These are phyloP conservation scores for Ascochyta viciae-villosae DNA, from an alignment of 2,329 filamentous ascomycete genomes.

Conservation along the genomic window DNA sequence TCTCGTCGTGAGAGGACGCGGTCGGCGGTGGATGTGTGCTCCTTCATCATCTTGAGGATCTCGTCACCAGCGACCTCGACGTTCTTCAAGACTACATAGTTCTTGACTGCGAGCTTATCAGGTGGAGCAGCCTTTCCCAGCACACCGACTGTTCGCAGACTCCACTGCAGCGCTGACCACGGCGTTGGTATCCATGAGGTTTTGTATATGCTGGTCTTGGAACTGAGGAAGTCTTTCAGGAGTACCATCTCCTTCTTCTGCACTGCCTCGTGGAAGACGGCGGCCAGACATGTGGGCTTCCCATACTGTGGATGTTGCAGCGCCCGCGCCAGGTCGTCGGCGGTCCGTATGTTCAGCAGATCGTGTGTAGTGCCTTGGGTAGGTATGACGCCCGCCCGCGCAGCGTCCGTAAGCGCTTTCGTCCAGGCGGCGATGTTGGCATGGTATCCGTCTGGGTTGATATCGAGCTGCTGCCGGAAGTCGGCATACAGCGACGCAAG, in stretches of 20 bases:
- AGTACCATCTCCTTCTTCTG: slow-evolving; percentile 73
- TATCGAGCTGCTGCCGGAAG: slow-evolving; percentile 74
- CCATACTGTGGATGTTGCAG: slow-evolving; percentile 82
- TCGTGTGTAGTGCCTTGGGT: slow-evolving; percentile 50
- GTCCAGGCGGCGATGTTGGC: slow-evolving; percentile 85
- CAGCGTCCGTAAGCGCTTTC: slow-evolving; percentile 72
- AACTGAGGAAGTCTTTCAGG: slow-evolving; percentile 70
- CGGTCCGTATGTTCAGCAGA: slow-evolving; percentile 59
- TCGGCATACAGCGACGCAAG: slow-evolving; percentile 89
- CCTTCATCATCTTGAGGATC: slow-evolving; percentile 47
- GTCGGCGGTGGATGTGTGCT: slow-evolving; percentile 44
- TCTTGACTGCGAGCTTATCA: slow-evolving; percentile 66
- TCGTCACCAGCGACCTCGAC: slow-evolving; percentile 62
- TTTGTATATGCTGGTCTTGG: slow-evolving; percentile 74
- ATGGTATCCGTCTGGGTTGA: slow-evolving; percentile 84
- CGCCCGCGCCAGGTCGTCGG: slow-evolving; percentile 70
- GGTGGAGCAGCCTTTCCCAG: slow-evolving; percentile 56
- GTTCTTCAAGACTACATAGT: slow-evolving; percentile 71
- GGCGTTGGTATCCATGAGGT: slow-evolving; percentile 73
- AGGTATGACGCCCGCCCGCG: slow-evolving; percentile 67
- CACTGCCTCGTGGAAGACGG: slow-evolving; percentile 79
- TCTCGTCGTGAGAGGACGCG: slow-evolving; percentile 45
- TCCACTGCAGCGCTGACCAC: slow-evolving; percentile 77
- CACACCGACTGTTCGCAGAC: slow-evolving; percentile 70
- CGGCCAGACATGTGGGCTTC: slow-evolving; percentile 78